Evolutionary conservation across 139 green algal species (phyloP), one percentile per base, ranked within the genome.

Genomic region (Coccomyxa sp.): DNA sequence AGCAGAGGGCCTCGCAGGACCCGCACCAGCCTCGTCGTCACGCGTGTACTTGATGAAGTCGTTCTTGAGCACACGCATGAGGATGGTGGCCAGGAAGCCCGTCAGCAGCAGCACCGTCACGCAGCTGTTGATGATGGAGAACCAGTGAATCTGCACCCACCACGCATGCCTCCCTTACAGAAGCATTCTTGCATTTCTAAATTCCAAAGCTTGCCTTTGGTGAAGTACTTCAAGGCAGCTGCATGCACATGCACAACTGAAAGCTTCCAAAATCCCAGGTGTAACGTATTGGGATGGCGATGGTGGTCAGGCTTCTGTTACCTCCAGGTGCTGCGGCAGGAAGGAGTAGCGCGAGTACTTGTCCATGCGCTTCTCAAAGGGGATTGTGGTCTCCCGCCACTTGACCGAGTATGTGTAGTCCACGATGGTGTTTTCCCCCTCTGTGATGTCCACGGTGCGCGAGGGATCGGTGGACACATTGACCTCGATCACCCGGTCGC

Each of bases 71-170:
- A 98, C 94, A 10, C 95, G 91, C 90, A 97, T 93, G 60, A 98
- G 90, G 88, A 98, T 98, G 82, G 96, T 98, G 76, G 95, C 93
- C 85, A 98, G 91, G 92, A 98, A 98, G 59, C 94, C 96, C 4
- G 95, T 98, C 59, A 98, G 91, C 85, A 98, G 91, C 83, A 98
- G 90, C 83, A 98, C 96, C 0, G 95, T 98, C 17, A 98, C 95
- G 90, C 94, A 98, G 28, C 88, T 95, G 92, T 98, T 98, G 89
- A 98, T 94, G 88, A 98, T 98, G 84, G 91, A 95, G 88, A 98
- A 98, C 96, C 96, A 98, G 89, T 98, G 96, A 85, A 98, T 97
- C 93, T 98, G 91, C 76, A 87, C 31, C 51, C 38, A 75, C 51
- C 31, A 84, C 86, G 77, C 63, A 87, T 32, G 31, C 45, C 23